These are phyloP conservation scores for Microcera coccophila DNA, from an alignment of 2,329 filamentous ascomycete genomes.

Conservation along the genomic window DNA sequence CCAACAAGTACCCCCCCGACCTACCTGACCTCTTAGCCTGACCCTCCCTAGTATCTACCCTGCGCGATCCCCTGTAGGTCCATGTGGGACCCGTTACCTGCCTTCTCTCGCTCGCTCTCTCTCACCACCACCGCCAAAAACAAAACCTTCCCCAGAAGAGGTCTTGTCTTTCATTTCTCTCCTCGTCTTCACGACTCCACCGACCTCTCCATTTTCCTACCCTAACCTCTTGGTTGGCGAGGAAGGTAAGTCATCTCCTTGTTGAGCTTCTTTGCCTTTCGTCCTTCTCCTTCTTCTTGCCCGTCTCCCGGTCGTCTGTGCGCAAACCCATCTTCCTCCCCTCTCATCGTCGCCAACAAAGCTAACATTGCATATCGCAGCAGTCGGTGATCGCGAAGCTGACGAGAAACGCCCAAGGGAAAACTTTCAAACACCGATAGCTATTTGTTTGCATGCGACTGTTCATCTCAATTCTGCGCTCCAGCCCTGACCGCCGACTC, in stretches of 20 bases:
- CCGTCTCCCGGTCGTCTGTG: constrained; percentile 21
- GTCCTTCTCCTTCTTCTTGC: constrained; percentile 31
- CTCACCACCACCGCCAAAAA: constrained; percentile 33
- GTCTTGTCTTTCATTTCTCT: constrained; percentile 25
- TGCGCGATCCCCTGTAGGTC: constrained; percentile 23
- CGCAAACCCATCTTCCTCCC: constrained; percentile 1
- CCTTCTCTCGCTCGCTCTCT: constrained; percentile 28
- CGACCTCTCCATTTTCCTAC: constrained; percentile 32
- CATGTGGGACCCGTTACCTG: constrained; percentile 1
- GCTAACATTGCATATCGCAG: no score
- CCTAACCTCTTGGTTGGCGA: constrained; percentile 26
- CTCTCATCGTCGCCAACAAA: constrained; percentile 11
- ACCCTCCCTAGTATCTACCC: constrained; percentile 5
- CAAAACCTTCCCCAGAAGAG: constrained; percentile 31
- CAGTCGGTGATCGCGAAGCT: no score
- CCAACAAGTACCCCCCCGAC: no score
- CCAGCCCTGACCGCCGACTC: no score
- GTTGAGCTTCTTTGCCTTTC: constrained; percentile 31
- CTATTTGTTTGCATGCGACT: no score
- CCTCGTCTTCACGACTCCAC: constrained; percentile 34
- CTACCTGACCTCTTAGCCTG: constrained; percentile 1
- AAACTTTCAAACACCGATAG: no score
- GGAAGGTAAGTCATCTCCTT: constrained; percentile 14
- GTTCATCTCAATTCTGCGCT: no score
- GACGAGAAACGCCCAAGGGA: no score